Base-by-base conservation (phyloP, 805 yeast genomes). In the Yamadazyma insecticola region DNA sequence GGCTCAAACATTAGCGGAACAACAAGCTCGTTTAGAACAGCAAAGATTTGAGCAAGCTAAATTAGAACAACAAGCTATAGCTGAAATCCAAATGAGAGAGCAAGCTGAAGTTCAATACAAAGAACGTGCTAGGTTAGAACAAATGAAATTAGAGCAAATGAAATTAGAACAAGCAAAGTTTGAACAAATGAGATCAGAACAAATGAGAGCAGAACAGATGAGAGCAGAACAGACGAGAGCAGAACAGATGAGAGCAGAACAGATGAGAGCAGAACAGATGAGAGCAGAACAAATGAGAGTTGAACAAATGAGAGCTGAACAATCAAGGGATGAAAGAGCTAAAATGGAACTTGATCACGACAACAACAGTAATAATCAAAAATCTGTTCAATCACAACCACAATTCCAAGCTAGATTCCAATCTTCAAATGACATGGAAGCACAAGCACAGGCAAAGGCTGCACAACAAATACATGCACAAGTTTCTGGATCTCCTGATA, bases 371-470 rank as follows among this genome's bases (percentile, higher is more conserved):
- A n/a, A n/a, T n/a, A n/a, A n/a, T n/a, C n/a, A n/a, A n/a, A n/a
- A n/a, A n/a, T n/a, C n/a, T n/a, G n/a, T n/a, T n/a, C n/a, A n/a
- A n/a, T n/a, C 26, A n/a, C 30, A 31, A 22, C 21, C 24, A 13
- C 28, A 30, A 19, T 28, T 28, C 20, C 24, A 29, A 17, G 26
- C 26, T 9, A 11, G 11, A 16, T 25, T 26, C 5, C 16, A 19
- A 22, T 20, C 19, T 6, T 16, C 13, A 15, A 25, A 29, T n/a
- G n/a, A n/a, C n/a, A n/a, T n/a, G n/a, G n/a, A 26, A 25, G 22
- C 22, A 10, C 39, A 39, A 28, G 27, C 28, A 24, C 40, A 39
- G 26, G 33, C 35, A 12, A 36, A 35, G 16, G 37, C 39, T 8
- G 35, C 29, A 24, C 38, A 35, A 19, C 23, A 28, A 28, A 16